phyloP scores from a whole-genome alignment of 192 early-diverging fungal species.

The Paraglomus occultum region DNA sequence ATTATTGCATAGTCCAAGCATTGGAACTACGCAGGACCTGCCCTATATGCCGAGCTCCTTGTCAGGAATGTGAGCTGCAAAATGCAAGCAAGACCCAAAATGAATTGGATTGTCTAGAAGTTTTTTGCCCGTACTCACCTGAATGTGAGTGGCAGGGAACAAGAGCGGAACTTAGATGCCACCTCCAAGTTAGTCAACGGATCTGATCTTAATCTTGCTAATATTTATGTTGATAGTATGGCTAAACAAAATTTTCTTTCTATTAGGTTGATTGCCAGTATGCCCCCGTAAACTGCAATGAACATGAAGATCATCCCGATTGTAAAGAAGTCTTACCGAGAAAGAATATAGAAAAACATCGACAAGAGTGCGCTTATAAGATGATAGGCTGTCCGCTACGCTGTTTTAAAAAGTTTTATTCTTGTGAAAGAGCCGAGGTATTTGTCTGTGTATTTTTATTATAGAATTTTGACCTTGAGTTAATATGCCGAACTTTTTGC shows the following conservation, averaged over 20 bases:
- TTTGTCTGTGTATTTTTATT: background rate
- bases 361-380: slow-evolving; percentile 21
- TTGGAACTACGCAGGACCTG: slow-evolving; percentile 17
- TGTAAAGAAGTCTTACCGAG: slow-evolving; percentile 26
- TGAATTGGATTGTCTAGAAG: slow-evolving; percentile 14
- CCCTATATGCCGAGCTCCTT: slow-evolving; percentile 30
- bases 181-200: slow-evolving; percentile 7
- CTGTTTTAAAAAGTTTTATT: slow-evolving; percentile 27
- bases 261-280: slow-evolving; percentile 16
- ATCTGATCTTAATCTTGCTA: too few species aligned
- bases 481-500: too few species aligned
- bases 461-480: background rate
- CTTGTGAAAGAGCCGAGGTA: slow-evolving; percentile 15
- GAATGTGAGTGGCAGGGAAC: slow-evolving; percentile 28
- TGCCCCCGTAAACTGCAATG: slow-evolving; percentile 30
- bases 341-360: slow-evolving; percentile 23
- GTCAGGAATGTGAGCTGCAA: slow-evolving; percentile 24
- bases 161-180: slow-evolving; percentile 4
- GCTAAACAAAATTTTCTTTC: slow-evolving; percentile 1
- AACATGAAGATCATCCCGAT: slow-evolving; percentile 33
- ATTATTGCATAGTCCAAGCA: slow-evolving; percentile 25
- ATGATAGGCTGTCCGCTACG: slow-evolving; percentile 25
- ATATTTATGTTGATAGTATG: too few species aligned
- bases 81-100: background rate
- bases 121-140: slow-evolving; percentile 26